Percentiles rank a stretch among this genome's conserved stretches.
phyloP scores from a whole-genome alignment of 225 moss, liverwort and hornwort genomes.

The Neckera pumila region DNA sequence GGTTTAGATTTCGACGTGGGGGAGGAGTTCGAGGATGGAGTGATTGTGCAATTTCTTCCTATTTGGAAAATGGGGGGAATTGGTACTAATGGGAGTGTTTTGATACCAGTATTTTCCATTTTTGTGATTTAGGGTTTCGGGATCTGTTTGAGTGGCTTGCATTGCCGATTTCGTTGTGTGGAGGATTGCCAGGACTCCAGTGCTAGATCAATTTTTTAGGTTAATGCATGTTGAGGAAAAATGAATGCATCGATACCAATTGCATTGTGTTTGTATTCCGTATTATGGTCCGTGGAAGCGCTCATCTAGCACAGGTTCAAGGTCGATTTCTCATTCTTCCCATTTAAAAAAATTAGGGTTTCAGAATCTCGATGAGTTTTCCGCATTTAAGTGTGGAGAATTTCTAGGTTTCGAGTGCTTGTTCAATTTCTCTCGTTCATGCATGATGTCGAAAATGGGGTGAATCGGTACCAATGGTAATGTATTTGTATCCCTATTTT shows the following conservation, averaged over 20 bases:
- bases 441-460: too few species aligned
- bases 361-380: neutral
- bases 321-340: neutral
- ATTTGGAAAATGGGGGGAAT: neutral
- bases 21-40: neutral
- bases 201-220: neutral
- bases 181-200: neutral
- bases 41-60: neutral
- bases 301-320: conserved; percentile 43
- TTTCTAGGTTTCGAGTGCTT: neutral
- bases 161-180: neutral
- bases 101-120: too few species aligned
- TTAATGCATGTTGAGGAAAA: neutral
- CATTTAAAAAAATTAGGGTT: neutral
- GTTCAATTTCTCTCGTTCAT: neutral
- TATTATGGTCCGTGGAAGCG: neutral
- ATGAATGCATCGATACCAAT: neutral
- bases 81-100: neutral
- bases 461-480: neutral
- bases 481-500: neutral
- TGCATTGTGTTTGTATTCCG: neutral
- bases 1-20: neutral
- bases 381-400: too few species aligned
- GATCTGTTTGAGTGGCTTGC: neutral
- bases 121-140: neutral